Evolutionary conservation across 1,139 yeast genomes (phyloP).

Genomic region (Arxiozyma telluris): DNA sequence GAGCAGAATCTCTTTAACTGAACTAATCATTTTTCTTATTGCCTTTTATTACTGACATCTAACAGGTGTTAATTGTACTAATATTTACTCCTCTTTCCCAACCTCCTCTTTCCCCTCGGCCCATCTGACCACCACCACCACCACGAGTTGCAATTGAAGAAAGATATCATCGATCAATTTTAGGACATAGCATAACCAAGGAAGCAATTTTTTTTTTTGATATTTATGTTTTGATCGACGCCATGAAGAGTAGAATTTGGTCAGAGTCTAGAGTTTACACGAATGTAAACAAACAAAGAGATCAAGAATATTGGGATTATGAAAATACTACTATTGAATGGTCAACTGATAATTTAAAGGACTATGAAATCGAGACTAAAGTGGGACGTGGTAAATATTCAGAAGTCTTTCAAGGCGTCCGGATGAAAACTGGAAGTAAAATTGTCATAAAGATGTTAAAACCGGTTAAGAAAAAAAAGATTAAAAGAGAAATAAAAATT

Average conservation of each 20-base stretch:
- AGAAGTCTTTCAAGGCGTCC: slow-evolving; percentile 83
- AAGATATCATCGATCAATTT: neutral
- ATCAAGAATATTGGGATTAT: slow-evolving; percentile 91
- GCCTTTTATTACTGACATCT: too few species aligned
- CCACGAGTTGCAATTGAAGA: neutral
- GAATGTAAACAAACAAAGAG: slow-evolving; percentile 70
- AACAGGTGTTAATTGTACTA: too few species aligned
- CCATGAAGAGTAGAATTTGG: slow-evolving; percentile 28
- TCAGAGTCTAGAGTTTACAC: slow-evolving; percentile 85
- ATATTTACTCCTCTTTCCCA: neutral
- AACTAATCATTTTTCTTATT: neutral
- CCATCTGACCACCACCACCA: too few species aligned
- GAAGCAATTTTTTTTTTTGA: neutral
- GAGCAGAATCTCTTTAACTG: neutral
- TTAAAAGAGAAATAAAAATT: slow-evolving; percentile 88
- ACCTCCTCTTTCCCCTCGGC: neutral
- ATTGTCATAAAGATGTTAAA: slow-evolving; percentile 90
- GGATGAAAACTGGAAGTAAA: slow-evolving; percentile 43
- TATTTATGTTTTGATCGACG: neutral
- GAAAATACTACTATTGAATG: slow-evolving; percentile 55
- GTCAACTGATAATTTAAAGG: slow-evolving; percentile 35
- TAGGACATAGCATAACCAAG: too few species aligned
- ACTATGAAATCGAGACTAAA: slow-evolving; percentile 84
- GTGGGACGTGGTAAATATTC: slow-evolving; percentile 97
- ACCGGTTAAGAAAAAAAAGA: slow-evolving; percentile 95